Conservation (phyloP, 2,329 filamentous ascomycete species). For the Aspergillus novoparasiticus region DNA sequence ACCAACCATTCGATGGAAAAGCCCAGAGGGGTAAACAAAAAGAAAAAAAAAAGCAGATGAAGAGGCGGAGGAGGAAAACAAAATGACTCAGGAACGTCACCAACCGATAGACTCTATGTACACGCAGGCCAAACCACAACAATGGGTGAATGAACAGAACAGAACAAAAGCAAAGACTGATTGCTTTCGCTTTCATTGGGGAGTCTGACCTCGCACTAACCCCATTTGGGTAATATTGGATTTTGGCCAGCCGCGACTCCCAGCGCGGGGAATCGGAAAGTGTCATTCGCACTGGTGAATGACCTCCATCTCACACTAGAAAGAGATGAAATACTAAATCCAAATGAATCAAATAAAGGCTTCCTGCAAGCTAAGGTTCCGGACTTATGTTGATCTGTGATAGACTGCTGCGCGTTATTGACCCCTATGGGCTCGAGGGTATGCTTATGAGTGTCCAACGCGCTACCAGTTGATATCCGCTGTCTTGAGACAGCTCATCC, state of each 20-base stretch:
- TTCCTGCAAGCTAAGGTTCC: conserved; percentile 9
- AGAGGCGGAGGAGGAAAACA: background rate
- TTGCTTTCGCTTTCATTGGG: background rate
- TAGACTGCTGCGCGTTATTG: background rate
- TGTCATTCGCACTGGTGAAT: background rate
- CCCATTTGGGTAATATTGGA: conserved; percentile 10
- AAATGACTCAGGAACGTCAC: background rate
- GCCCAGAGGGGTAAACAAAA: background rate
- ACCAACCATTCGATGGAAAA: background rate
- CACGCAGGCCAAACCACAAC: background rate
- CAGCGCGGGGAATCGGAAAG: background rate
- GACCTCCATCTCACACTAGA: background rate
- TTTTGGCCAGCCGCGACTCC: background rate
- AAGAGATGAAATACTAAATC: background rate
- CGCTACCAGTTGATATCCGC: conserved; percentile 2
- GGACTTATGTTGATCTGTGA: conserved; percentile 3
- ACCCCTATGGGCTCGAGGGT: background rate
- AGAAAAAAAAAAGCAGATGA: background rate
- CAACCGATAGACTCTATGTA: background rate
- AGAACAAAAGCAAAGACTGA: background rate
- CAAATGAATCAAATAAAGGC: background rate
- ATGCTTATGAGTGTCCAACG: background rate
- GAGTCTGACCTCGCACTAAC: background rate
- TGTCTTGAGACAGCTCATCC: background rate
- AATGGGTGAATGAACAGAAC: background rate